Conservation (phyloP, 2,329 filamentous ascomycete species). For the Aspergillus caelatus region DNA sequence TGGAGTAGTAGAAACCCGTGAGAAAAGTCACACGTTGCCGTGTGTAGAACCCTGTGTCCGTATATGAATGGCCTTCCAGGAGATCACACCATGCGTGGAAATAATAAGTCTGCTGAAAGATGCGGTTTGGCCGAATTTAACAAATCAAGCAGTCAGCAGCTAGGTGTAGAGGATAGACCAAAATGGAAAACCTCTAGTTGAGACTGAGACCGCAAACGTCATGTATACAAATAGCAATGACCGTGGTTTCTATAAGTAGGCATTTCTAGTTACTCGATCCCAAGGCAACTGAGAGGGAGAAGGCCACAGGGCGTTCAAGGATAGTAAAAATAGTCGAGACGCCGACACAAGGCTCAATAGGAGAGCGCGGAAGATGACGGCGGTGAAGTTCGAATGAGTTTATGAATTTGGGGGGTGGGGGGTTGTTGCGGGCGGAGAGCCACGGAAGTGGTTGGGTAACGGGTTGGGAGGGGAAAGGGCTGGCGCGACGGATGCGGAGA, state of each 20-base stretch:
- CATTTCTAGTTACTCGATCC: background rate
- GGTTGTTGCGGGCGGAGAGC: background rate
- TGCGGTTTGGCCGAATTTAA: background rate
- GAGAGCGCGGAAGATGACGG: background rate
- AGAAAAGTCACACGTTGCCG: background rate
- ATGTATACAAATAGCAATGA: background rate
- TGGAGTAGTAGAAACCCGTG: background rate
- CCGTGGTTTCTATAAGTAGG: background rate
- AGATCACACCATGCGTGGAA: background rate
- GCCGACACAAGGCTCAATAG: background rate
- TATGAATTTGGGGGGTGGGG: background rate
- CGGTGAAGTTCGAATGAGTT: background rate
- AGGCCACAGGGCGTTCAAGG: background rate
- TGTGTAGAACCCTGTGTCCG: background rate
- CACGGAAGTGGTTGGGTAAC: background rate
- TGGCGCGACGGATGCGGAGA: constrained; percentile 9
- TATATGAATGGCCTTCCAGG: background rate
- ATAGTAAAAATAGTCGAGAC: background rate
- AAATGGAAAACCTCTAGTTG: background rate
- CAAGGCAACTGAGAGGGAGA: background rate
- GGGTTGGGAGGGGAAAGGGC: background rate
- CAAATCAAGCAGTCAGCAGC: background rate
- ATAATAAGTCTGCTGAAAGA: background rate
- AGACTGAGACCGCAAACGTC: background rate
- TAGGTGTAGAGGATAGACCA: background rate